Base-by-base conservation (phyloP, 2,329 filamentous ascomycete genomes). In the Neonectria hederae region DNA sequence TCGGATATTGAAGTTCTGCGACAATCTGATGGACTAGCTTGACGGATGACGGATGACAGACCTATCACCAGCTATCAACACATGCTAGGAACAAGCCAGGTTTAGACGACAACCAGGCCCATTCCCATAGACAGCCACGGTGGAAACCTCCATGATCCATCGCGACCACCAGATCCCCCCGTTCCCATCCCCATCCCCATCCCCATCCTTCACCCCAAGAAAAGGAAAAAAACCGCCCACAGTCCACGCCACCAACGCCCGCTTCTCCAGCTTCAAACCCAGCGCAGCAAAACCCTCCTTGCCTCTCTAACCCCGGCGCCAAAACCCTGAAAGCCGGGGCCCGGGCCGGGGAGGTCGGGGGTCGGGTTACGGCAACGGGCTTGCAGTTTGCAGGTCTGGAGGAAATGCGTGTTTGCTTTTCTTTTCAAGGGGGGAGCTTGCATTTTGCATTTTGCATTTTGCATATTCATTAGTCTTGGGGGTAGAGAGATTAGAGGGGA, bases 1-100 rank as follows among this genome's bases (percentile, higher is more conserved):
- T 63, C 60, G 63, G 63, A 60, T 55, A 56, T 59, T 63, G 63
- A 63, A 56, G 54, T 65, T 63, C 55, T 52, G 52, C 35, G 35
- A 59, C 32, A 24, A 58, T 46, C 46, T 43, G 49, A 59, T 43
- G n/a, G 32, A 7, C 21, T 14, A 13, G 43, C 3, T 38, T 45
- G 43, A 51, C 43, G 26, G 38, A n/a, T 6, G 24, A 6, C 24
- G 24, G 24, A 32, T 13, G 30, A 13, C 10, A 32, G 9, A 11
- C 30, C 30, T 32, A 32, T 32, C 30, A 32, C 3, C 24, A 26
- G 24, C 4, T 26, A 26, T 26, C 24, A 26, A 26, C 24, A 26
- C 24, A 30, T 53, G 48, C 51, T 48, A 22, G 40, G 22, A n/a
- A 7, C 5, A 42, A n/a, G 5, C 45, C 22, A 26, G 22, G n/a